These are phyloP conservation scores for Dendrobium chrysotoxum DNA, from an alignment of 106 monocot species.

Conservation along the genomic window DNA sequence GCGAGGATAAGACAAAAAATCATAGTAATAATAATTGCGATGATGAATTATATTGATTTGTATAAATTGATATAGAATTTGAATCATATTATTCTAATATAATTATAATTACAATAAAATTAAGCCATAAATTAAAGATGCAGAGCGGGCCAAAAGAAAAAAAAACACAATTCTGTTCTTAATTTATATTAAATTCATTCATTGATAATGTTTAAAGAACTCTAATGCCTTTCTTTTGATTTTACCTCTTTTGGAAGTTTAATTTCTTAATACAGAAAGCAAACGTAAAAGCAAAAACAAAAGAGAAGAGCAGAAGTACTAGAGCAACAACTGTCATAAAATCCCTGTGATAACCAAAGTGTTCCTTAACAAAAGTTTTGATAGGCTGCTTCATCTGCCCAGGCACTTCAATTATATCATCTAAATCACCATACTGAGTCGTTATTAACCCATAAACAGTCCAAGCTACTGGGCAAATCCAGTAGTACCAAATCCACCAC, in stretches of 20 bases:
- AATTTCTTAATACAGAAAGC: conserved; percentile 65
- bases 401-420: conserved; percentile 35
- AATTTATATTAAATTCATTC: too few relatives aligned
- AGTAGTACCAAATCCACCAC: conserved; percentile 98
- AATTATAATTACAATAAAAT: too few relatives aligned
- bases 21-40: too few relatives aligned
- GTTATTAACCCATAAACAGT: conserved; percentile 73
- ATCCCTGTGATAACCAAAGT: conserved; percentile 52
- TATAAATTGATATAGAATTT: too few relatives aligned
- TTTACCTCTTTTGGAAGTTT: conserved; percentile 77
- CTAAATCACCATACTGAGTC: conserved; percentile 69
- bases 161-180: too few relatives aligned
- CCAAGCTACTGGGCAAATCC: conserved; percentile 91
- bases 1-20: too few relatives aligned
- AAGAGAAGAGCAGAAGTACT: conserved; percentile 44
- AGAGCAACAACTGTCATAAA: conserved; percentile 60
- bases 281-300: conserved; percentile 71
- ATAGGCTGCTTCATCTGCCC: conserved; percentile 29
- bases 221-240: too few relatives aligned
- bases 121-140: too few relatives aligned
- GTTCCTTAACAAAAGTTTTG: conserved; percentile 38
- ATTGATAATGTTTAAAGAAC: too few relatives aligned
- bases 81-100: too few relatives aligned
- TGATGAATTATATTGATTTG: too few relatives aligned
- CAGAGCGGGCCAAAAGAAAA: too few relatives aligned